A percentile compares a stretch with the other conserved stretches of the same genome.
Evolutionary conservation across 306 rosid species (phyloP).

Genomic region (Rosa persica): DNA sequence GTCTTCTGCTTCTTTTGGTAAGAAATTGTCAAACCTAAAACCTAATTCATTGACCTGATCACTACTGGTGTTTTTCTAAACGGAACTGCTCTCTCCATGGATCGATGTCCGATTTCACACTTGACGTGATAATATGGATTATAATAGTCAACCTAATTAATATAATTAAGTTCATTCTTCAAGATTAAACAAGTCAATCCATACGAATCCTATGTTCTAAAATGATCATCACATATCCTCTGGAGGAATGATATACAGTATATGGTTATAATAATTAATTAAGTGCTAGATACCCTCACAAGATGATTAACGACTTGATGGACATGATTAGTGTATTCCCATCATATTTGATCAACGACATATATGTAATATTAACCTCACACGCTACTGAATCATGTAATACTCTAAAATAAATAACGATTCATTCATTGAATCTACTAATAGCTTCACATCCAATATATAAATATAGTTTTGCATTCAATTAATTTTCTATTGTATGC

Average conservation of each 20-base stretch:
- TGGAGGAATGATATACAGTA: constrained; percentile 2
- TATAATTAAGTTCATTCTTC: background rate
- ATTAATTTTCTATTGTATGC: background rate
- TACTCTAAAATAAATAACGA: background rate
- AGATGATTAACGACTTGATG: background rate
- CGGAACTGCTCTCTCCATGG: background rate
- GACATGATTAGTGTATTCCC: background rate
- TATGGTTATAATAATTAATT: background rate
- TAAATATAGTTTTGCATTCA: background rate
- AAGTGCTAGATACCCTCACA: background rate
- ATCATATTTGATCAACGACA: background rate
- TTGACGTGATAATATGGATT: background rate
- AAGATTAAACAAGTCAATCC: background rate
- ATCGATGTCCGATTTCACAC: background rate
- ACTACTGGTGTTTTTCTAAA: background rate
- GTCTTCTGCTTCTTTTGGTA: background rate
- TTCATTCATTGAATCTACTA: background rate
- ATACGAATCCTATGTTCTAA: constrained; percentile 12
- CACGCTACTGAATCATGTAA: background rate
- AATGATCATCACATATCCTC: background rate
- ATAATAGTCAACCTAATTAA: background rate
- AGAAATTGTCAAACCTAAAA: constrained; percentile 4
- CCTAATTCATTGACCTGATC: constrained; percentile 23
- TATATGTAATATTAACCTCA: background rate
- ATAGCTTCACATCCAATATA: background rate